Percentiles rank a stretch among this genome's conserved stretches.
These are phyloP conservation scores for Blastobotrys terrestris DNA, from an alignment of 805 yeast genomes.

Conservation along the genomic window DNA sequence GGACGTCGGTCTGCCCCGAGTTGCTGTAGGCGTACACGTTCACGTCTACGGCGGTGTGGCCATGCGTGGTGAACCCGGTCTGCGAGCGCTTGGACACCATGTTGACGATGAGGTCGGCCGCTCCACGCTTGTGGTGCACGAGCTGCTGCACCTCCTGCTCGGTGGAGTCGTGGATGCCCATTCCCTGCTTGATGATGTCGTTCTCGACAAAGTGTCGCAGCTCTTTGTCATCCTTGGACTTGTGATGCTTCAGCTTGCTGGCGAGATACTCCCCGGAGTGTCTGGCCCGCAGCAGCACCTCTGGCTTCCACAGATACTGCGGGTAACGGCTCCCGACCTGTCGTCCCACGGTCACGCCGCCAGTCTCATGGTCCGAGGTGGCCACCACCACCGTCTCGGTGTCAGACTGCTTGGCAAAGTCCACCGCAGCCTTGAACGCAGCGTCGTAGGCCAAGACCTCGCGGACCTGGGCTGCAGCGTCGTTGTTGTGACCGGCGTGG, in stretches of 20 bases:
- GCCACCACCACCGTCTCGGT: constrained; percentile 73
- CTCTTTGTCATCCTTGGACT: constrained; percentile 27
- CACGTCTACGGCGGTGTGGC: constrained; percentile 86
- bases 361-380: constrained; percentile 94
- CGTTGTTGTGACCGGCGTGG: constrained; percentile 92
- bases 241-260: constrained; percentile 36
- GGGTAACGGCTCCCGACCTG: constrained; percentile 68
- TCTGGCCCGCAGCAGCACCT: constrained; percentile 58
- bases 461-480: constrained; percentile 89
- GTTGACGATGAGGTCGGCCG: constrained; percentile 51
- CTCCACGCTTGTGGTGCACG: constrained; percentile 29
- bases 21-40: constrained; percentile 67
- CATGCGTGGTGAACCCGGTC: constrained; percentile 96
- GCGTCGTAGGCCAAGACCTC: constrained; percentile 85
- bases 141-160: constrained; percentile 47
- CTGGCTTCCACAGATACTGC: constrained; percentile 83
- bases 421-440: constrained; percentile 67
- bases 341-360: constrained; percentile 84
- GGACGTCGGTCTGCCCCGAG: constrained; percentile 45
- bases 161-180: constrained; percentile 59
- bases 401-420: constrained; percentile 61
- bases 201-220: constrained; percentile 43
- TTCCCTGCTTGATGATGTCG: constrained; percentile 53
- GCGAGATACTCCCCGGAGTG: constrained; percentile 74
- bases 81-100: constrained; percentile 78